Evolutionary conservation across 768 basidiomycete species (phyloP), one percentile per base, ranked within the genome.

Genomic region (Suillus subalutaceus): DNA sequence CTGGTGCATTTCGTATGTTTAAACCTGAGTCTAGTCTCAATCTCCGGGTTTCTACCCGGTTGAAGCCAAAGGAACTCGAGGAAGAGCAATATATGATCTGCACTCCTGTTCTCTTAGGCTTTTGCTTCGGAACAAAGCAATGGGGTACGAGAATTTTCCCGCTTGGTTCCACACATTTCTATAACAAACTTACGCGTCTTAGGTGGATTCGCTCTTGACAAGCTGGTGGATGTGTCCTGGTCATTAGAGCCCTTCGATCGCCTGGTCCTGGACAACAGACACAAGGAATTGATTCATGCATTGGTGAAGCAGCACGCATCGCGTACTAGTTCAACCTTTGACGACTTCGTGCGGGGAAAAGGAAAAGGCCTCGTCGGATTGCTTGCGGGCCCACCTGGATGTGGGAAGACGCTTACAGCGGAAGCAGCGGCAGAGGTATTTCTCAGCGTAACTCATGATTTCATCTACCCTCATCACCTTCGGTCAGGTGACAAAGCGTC

Each of bases 361-460:
- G 55, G 55, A 20, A 57, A 37, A 35, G 55, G 55, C 35, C 55
- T 74, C 35, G 56, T 66, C 15, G 70, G 73, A 30, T 58, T 73
- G 23, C 73, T 73, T 58, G 72, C 71, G n/a, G 79, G 73, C 10
- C 71, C 69, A 53, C 71, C 72, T 6, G 73, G 73, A 41, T 32
- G 59, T 78, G 81, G 83, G 9, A 86, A 86, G 74, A 88, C 86
- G 0, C 84, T 87, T 72, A 86, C 85, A 0, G 86, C 85, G 0
- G 86, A 88, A 70, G 86, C 86, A 0, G 86, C 85, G 0, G 85
- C 84, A 66, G 86, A 87, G 69, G 83, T 85, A 69, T 81, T 86
- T 56, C 20, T 35, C 6, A 1, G 20, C 6, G 20, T 20, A 20
- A 10, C 55, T 56, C 32, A 6, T 26, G 12, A 13, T 23, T 48